These are phyloP conservation scores for Roridomyces roridus DNA, from an alignment of 768 basidiomycete species.

Conservation along the genomic window DNA sequence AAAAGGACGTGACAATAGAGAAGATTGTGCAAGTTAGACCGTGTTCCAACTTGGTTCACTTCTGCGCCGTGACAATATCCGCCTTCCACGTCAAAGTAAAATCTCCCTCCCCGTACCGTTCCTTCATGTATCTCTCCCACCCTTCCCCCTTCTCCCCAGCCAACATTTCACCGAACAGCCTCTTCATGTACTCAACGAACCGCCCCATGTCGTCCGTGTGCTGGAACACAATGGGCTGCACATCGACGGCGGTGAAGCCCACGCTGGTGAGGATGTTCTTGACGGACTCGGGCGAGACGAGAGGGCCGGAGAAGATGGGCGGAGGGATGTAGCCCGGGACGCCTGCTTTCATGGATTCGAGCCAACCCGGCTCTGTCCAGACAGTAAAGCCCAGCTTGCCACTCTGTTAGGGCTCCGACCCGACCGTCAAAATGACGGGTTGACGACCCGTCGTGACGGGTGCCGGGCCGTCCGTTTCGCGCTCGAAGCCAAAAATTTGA, in stretches of 20 bases:
- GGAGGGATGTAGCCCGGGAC: background rate
- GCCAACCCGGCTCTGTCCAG: constrained; percentile 13
- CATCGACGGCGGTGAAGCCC: constrained; percentile 9
- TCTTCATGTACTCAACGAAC: background rate
- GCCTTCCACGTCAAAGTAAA: constrained; percentile 10
- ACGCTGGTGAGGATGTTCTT: background rate
- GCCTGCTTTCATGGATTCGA: background rate
- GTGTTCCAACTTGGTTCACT: too few relatives aligned
- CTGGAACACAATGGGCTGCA: background rate
- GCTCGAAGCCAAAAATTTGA: too few relatives aligned
- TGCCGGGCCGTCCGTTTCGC: too few relatives aligned
- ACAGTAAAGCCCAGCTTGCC: constrained; percentile 5
- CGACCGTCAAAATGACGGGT: too few relatives aligned
- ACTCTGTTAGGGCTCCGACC: constrained; percentile 9
- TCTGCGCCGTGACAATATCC: constrained; percentile 2
- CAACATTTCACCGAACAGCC: background rate
- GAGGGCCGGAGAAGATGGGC: background rate
- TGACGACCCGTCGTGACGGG: too few relatives aligned
- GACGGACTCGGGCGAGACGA: background rate
- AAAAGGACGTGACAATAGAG: too few relatives aligned
- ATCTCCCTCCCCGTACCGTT: constrained; percentile 10
- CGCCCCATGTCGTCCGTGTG: background rate
- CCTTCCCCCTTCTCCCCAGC: constrained; percentile 1
- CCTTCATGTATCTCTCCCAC: constrained; percentile 5
- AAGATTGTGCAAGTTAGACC: too few relatives aligned